Conservation (phyloP, 2,329 filamentous ascomycete genomes). For the Alternaria sp. region DNA sequence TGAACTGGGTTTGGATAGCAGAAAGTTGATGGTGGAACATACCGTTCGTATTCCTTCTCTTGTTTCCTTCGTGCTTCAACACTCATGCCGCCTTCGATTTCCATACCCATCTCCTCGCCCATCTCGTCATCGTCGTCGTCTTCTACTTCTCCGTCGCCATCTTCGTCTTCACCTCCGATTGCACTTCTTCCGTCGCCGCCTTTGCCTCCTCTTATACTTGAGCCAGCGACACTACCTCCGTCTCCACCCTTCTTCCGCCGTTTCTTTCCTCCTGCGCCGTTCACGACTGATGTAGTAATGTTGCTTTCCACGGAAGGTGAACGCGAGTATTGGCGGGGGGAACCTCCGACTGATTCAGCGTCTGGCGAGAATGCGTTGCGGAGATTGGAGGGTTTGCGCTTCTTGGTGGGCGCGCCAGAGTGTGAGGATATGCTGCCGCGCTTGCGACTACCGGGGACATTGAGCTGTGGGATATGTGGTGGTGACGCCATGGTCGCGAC, state of each 20-base stretch:
- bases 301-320: slow-evolving; percentile 71
- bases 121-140: slow-evolving; percentile 64
- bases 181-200: slow-evolving; percentile 46
- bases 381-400: slow-evolving; percentile 76
- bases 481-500: slow-evolving; percentile 65
- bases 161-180: slow-evolving; percentile 59
- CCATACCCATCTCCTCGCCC: slow-evolving; percentile 53
- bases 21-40: background rate
- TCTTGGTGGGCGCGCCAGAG: slow-evolving; percentile 60
- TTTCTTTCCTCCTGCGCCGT: slow-evolving; percentile 62
- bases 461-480: slow-evolving; percentile 61
- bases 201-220: slow-evolving; percentile 41
- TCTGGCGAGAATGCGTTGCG: slow-evolving; percentile 83
- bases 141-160: slow-evolving; percentile 64
- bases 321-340: slow-evolving; percentile 62
- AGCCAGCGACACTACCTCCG: slow-evolving; percentile 49
- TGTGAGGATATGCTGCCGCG: slow-evolving; percentile 65
- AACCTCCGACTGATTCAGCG: slow-evolving; percentile 52
- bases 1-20: background rate
- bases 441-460: slow-evolving; percentile 73
- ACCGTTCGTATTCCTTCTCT: slow-evolving; percentile 70
- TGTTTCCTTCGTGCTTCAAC: slow-evolving; percentile 69
- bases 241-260: slow-evolving; percentile 59
- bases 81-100: slow-evolving; percentile 59
- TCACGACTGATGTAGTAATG: slow-evolving; percentile 61